phyloP scores from a whole-genome alignment of 1,284 basidiomycete genomes.

The Caloboletus inedulis region DNA sequence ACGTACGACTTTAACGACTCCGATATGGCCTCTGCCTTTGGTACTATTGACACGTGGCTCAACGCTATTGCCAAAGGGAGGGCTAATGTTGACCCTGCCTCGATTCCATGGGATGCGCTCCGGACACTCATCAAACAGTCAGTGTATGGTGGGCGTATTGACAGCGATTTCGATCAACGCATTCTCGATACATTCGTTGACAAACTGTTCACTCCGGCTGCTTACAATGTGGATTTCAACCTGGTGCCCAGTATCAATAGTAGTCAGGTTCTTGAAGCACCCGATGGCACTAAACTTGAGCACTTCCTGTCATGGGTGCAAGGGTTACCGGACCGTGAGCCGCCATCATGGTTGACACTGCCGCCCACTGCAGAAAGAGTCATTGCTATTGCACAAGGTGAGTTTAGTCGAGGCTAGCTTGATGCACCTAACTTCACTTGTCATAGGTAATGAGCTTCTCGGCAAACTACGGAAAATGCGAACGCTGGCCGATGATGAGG shows the following conservation, averaged over 20 bases:
- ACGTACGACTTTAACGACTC: constrained; percentile 98
- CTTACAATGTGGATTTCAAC: constrained; percentile 90
- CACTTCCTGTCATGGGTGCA: constrained; percentile 90
- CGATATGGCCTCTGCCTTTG: constrained; percentile 90
- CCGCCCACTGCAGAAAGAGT: constrained; percentile 89
- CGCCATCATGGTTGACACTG: constrained; percentile 89
- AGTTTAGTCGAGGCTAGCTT: constrained; percentile 16
- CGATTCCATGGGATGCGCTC: constrained; percentile 91
- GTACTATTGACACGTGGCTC: constrained; percentile 90
- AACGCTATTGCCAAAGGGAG: constrained; percentile 77
- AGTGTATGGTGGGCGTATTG: constrained; percentile 90
- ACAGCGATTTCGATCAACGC: constrained; percentile 91
- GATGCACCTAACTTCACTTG: constrained; percentile 11
- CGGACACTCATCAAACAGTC: constrained; percentile 90
- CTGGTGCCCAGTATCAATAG: constrained; percentile 70
- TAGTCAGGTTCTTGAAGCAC: constrained; percentile 62
- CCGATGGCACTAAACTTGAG: constrained; percentile 88
- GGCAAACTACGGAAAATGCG: constrained; percentile 90
- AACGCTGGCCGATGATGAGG: constrained; percentile 85
- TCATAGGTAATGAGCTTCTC: constrained; percentile 74
- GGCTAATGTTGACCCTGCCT: constrained; percentile 85
- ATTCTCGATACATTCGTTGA: constrained; percentile 92
- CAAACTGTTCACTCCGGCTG: constrained; percentile 76
- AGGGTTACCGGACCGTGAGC: constrained; percentile 83
- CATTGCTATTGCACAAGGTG: constrained; percentile 88